Evolutionary conservation across 257 asterid species (phyloP), one percentile per base, ranked within the genome.

Genomic region (Sherardia arvensis): DNA sequence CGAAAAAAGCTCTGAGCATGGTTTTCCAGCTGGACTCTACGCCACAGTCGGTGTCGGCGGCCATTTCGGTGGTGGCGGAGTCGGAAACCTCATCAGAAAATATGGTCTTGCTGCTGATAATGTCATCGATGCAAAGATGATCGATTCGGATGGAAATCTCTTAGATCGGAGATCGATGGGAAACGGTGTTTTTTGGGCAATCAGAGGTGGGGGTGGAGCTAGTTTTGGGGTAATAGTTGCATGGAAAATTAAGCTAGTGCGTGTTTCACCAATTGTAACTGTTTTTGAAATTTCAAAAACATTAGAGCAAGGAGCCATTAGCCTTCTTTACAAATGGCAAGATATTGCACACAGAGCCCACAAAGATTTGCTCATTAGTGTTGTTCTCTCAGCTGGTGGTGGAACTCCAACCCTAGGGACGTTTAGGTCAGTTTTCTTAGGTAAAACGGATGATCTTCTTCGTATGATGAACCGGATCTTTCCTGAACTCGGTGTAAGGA

Each of bases 41-140:
- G 78, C 32, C 6, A 43, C 49, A 9, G 75, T 83, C 0, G 90
- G 87, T 51, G 65, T 83, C 2, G 90, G 94, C 1, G 87, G 85
- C 3, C 89, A 83, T 53, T 43, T 85, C 32, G 78, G 85, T 18
- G 89, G 93, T 5, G 87, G 84, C 12, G 90, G 87, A 6, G 56
- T 75, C 25, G 90, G 90, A 57, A 79, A 22, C 84, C 87, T 38
- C 36, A 2, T 18, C 7, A 59, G 63, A 23, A 59, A 59, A 32
- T 10, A 59, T n/a, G 63, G 63, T 3, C 63, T 86, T 2, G 75
- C 83, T 1, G 86, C 81, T 4, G 94, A 86, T 45, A 80, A 86
- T 33, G 78, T 86, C 26, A 28, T 86, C 34, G 94, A 86, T 28
- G 90, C 86, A 0, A 48, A 26, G n/a, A 65, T 86, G 7, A 81